A percentile compares a stretch with the other conserved stretches of the same genome.
Evolutionary conservation across 2,329 filamentous ascomycete genomes (phyloP).

Genomic region (Macrophomina pseudophaseolina): DNA sequence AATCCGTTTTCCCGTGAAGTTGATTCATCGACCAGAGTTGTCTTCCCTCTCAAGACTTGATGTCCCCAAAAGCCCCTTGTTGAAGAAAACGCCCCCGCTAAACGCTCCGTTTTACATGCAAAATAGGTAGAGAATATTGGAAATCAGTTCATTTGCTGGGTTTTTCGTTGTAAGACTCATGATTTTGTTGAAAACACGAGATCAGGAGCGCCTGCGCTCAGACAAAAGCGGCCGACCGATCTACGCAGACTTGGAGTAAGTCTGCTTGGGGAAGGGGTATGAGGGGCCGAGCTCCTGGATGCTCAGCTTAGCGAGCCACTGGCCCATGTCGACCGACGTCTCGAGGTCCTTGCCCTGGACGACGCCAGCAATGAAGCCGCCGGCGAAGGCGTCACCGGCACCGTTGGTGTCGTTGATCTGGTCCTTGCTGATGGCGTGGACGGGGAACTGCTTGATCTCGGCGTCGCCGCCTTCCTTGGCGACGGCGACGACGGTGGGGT

Average conservation of each 20-base stretch:
- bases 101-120: constrained; percentile 15
- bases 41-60: constrained; percentile 1
- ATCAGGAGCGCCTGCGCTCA: constrained; percentile 44
- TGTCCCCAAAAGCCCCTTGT: constrained; percentile 1
- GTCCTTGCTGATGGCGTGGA: constrained; percentile 76
- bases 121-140: constrained; percentile 1
- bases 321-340: constrained; percentile 84
- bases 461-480: constrained; percentile 69
- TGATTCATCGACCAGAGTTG: constrained; percentile 19
- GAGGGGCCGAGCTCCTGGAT: constrained; percentile 88
- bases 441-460: constrained; percentile 75
- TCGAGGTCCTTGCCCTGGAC: constrained; percentile 82
- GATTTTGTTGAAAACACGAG: constrained; percentile 27
- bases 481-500: constrained; percentile 82
- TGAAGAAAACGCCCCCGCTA: constrained; percentile 9
- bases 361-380: constrained; percentile 88
- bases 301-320: constrained; percentile 93
- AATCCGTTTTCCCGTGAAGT: constrained; percentile 12
- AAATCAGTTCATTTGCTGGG: neutral
- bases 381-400: constrained; percentile 95
- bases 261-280: constrained; percentile 47
- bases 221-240: constrained; percentile 13
- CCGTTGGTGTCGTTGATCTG: constrained; percentile 96
- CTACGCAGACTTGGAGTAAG: constrained; percentile 37
- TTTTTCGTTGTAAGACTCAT: neutral